phyloP scores from a whole-genome alignment of 192 early-diverging fungal species.

The Paraglomus brasilianum region DNA sequence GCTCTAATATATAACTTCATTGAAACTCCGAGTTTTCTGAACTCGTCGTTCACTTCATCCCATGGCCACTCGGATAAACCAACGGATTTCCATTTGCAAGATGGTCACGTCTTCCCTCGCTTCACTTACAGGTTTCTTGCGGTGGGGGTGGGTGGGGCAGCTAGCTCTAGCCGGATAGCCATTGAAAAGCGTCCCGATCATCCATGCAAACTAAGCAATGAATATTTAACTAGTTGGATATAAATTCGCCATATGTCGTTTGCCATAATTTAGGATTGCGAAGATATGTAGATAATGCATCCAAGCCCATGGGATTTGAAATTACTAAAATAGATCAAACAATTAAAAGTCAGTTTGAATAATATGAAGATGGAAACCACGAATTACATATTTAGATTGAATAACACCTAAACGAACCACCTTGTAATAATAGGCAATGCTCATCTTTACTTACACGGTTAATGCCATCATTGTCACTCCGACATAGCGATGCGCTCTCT shows the following conservation, averaged over 20 bases:
- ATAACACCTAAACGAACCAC: neutral
- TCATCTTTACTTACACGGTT: conserved; percentile 11
- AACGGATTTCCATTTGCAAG: neutral
- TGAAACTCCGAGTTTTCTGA: neutral
- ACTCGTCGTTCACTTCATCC: conserved; percentile 21
- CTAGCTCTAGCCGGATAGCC: too few relatives aligned
- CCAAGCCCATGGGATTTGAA: neutral
- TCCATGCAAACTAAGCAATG: too few relatives aligned
- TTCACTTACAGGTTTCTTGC: too few relatives aligned
- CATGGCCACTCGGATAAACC: conserved; percentile 6
- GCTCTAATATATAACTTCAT: neutral
- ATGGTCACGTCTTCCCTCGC: neutral
- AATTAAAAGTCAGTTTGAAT: too few relatives aligned
- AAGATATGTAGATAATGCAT: neutral
- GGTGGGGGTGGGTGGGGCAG: too few relatives aligned
- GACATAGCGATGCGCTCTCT: conserved; percentile 10
- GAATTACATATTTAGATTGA: neutral
- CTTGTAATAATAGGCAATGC: neutral
- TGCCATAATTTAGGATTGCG: neutral
- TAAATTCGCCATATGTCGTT: too few relatives aligned
- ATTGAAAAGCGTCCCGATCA: too few relatives aligned
- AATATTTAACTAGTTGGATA: too few relatives aligned
- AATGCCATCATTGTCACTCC: neutral
- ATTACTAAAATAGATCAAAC: too few relatives aligned
- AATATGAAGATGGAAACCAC: too few relatives aligned